phyloP scores from a whole-genome alignment of 2,329 filamentous ascomycete genomes.

The Talaromyces sp. region DNA sequence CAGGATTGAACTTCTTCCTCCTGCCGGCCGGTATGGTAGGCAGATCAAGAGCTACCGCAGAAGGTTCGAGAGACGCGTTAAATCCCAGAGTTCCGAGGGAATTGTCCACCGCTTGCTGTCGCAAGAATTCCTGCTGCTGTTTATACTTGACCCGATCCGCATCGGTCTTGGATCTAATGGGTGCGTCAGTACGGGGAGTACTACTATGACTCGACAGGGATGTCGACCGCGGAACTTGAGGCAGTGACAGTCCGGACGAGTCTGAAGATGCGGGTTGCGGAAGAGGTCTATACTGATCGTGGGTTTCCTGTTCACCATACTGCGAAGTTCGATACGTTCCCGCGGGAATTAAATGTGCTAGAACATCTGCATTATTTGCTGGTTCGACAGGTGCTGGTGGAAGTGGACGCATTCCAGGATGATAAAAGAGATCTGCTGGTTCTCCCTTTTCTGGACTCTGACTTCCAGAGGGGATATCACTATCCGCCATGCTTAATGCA shows the following conservation, averaged over 20 bases:
- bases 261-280: constrained; percentile 44
- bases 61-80: constrained; percentile 47
- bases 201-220: constrained; percentile 79
- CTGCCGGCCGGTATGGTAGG: constrained; percentile 75
- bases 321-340: constrained; percentile 55
- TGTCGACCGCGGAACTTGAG: constrained; percentile 64
- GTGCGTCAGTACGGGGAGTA: constrained; percentile 70
- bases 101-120: constrained; percentile 39
- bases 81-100: constrained; percentile 38
- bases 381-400: constrained; percentile 59
- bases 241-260: constrained; percentile 45
- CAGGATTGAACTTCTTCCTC: constrained; percentile 76
- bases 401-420: constrained; percentile 68
- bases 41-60: constrained; percentile 65
- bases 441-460: constrained; percentile 67
- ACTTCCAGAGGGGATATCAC: constrained; percentile 45
- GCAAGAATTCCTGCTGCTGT: constrained; percentile 50
- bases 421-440: constrained; percentile 88
- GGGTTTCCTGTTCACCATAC: constrained; percentile 19
- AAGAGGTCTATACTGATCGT: constrained; percentile 35
- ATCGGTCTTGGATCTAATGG: constrained; percentile 91
- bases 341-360: constrained; percentile 47
- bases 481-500: constrained; percentile 52
- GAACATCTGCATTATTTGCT: constrained; percentile 41
- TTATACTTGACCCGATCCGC: constrained; percentile 60